Conservation (phyloP, 2,329 filamentous ascomycete genomes). For the Fusarium hainanense region DNA sequence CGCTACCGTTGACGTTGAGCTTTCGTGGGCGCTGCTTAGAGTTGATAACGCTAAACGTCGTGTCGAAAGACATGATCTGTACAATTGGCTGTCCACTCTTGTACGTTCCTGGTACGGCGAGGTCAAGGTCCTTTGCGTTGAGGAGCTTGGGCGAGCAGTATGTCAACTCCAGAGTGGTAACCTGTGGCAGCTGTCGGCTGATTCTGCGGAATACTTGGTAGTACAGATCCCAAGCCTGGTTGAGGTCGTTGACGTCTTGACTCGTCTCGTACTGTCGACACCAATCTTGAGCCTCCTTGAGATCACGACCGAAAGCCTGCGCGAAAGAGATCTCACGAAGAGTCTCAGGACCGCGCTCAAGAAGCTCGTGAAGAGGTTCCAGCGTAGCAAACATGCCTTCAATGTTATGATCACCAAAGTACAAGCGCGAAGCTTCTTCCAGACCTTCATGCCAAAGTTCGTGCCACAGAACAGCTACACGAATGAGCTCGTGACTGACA, state of each 20-base stretch:
- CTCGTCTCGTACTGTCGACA: slow-evolving; percentile 91
- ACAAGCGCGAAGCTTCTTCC: slow-evolving; percentile 94
- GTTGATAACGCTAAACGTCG: slow-evolving; percentile 89
- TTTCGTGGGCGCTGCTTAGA: slow-evolving; percentile 97
- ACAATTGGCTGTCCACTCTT: slow-evolving; percentile 81
- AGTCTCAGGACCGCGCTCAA: slow-evolving; percentile 92
- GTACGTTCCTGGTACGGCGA: slow-evolving; percentile 97
- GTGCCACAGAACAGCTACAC: slow-evolving; percentile 97
- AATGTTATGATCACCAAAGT: slow-evolving; percentile 97
- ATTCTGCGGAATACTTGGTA: slow-evolving; percentile 99
- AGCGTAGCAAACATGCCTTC: slow-evolving; percentile 96
- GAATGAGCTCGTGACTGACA: slow-evolving; percentile 95
- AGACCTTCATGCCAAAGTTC: slow-evolving; percentile 99
- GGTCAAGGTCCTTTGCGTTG: slow-evolving; percentile 83
- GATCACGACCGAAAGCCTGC: slow-evolving; percentile 94
- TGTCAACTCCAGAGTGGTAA: slow-evolving; percentile 91
- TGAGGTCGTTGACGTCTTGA: slow-evolving; percentile 92
- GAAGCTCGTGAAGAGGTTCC: slow-evolving; percentile 88
- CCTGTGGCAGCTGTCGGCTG: slow-evolving; percentile 88
- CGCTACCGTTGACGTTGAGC: slow-evolving; percentile 86
- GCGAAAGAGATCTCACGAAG: slow-evolving; percentile 96
- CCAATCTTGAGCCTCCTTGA: slow-evolving; percentile 95
- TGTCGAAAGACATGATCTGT: slow-evolving; percentile 88
- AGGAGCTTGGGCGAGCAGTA: slow-evolving; percentile 97
- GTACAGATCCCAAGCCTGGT: slow-evolving; percentile 99